Evolutionary conservation across 129 eudicot species (phyloP), one percentile per base, ranked within the genome.

Genomic region (Chrysanthemum seticuspe): DNA sequence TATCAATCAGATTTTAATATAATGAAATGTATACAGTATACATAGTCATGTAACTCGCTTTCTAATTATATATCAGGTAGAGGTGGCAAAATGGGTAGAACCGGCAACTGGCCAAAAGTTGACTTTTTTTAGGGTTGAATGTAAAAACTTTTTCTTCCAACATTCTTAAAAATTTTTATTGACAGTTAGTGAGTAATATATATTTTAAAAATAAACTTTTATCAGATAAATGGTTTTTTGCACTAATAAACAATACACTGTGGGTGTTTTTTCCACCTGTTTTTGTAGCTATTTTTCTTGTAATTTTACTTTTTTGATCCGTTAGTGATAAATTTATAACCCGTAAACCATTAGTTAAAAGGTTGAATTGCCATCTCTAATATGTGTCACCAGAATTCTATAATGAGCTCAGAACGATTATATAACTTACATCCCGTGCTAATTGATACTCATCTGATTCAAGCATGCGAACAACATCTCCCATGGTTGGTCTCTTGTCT

Each of bases 391-490:
- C 10, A 10, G 60, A 54, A 15, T 54, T 9, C 23, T 19, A 23
- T 23, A 10, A 4, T 21, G 12, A 29, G 31, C 14, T 21, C 6
- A n/a, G 25, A 59, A 6, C 11, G 5, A 16, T 61, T 4, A 29
- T 27, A 21, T 63, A 31, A 11, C 51, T 75, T 62, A 90, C 97
- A 94, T 87, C 91, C 76, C 89, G 78, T 59, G 87, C 75, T 66
- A 90, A 74, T 3, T 93, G 89, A 73, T 85, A 87, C 45, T 90
- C 97, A 27, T 87, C 91, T 4, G 97, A 90, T 75, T 90, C 97
- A 34, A 87, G 97, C 95, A 90, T 90, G 11, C 95, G 91, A 13
- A 83, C 97, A 54, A 87, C 95, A 73, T 87, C 95, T 69, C 97
- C 83, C 97, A 90, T 90, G 10, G 81, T 81, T 51, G 88, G 87